phyloP scores from a whole-genome alignment of 73 alveolate species.

The Paramecium bursaria region DNA sequence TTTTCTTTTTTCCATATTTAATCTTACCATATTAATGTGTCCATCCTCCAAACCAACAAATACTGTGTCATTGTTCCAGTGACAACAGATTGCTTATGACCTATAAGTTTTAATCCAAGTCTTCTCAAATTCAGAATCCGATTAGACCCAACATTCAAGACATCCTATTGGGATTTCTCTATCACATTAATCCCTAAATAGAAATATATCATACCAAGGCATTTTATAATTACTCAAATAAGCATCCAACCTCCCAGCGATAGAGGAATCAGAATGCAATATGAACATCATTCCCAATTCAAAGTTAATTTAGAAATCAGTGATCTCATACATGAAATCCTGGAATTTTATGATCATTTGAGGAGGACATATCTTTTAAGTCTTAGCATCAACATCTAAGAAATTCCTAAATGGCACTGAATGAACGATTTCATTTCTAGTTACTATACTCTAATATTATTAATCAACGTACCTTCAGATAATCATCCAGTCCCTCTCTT shows the following conservation, averaged over 20 bases:
- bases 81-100: slow-evolving; percentile 13
- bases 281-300: slow-evolving; percentile 43
- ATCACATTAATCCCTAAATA: background rate
- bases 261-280: background rate
- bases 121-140: slow-evolving; percentile 1
- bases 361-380: too few relatives aligned
- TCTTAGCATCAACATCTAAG: too few relatives aligned
- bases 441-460: too few relatives aligned
- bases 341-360: slow-evolving; percentile 36
- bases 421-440: too few relatives aligned
- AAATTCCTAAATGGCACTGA: too few relatives aligned
- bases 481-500: too few relatives aligned
- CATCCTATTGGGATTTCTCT: background rate
- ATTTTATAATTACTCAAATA: background rate
- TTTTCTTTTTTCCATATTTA: background rate
- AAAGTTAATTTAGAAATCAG: slow-evolving; percentile 17
- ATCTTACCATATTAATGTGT: background rate
- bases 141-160: slow-evolving; percentile 53
- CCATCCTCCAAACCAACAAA: slow-evolving; percentile 42
- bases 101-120: background rate
- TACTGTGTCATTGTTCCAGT: background rate
- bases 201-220: background rate
- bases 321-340: background rate
- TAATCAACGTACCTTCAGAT: too few relatives aligned
- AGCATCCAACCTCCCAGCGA: background rate